phyloP scores from a whole-genome alignment of 75 land plant species.

The Picea sitchensis region DNA sequence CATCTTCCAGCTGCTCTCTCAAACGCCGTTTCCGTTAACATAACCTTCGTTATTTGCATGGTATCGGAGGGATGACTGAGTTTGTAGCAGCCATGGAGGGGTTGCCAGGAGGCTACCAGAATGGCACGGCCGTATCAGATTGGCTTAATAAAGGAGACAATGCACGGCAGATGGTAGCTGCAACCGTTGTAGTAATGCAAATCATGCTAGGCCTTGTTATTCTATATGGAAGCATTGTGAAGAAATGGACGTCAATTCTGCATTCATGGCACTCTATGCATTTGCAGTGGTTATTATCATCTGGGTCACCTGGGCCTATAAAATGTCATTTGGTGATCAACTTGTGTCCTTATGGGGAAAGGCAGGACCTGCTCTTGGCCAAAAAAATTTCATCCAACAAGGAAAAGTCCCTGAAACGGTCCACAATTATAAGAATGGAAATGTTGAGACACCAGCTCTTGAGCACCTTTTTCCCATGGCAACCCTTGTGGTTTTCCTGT shows the following conservation, averaged over 20 bases:
- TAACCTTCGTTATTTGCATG: no score
- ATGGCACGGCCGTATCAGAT: constrained; percentile 20
- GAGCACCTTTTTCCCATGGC: constrained; percentile 30
- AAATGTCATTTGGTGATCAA: constrained; percentile 56
- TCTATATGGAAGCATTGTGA: constrained; percentile 54
- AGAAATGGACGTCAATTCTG: constrained; percentile 66
- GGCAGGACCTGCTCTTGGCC: constrained; percentile 38
- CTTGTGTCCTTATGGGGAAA: constrained; percentile 62
- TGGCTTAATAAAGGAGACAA: constrained; percentile 69
- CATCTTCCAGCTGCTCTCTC: no score
- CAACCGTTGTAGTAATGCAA: constrained; percentile 49
- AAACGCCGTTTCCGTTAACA: no score
- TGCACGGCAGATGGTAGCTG: constrained; percentile 58
- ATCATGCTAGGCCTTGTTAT: constrained; percentile 56
- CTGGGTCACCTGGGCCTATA: constrained; percentile 62
- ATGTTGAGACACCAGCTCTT: constrained; percentile 13
- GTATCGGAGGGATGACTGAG: no score
- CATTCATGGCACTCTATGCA: constrained; percentile 64
- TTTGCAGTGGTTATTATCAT: constrained; percentile 52
- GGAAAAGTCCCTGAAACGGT: constrained; percentile 20
- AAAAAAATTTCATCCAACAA: constrained; percentile 20
- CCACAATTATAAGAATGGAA: constrained; percentile 23
- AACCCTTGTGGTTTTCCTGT: constrained; percentile 35
- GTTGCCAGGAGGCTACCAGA: constrained; percentile 13
- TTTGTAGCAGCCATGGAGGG: no score